phyloP scores from a whole-genome alignment of 768 basidiomycete genomes.

The Cystobasidium onofrii region DNA sequence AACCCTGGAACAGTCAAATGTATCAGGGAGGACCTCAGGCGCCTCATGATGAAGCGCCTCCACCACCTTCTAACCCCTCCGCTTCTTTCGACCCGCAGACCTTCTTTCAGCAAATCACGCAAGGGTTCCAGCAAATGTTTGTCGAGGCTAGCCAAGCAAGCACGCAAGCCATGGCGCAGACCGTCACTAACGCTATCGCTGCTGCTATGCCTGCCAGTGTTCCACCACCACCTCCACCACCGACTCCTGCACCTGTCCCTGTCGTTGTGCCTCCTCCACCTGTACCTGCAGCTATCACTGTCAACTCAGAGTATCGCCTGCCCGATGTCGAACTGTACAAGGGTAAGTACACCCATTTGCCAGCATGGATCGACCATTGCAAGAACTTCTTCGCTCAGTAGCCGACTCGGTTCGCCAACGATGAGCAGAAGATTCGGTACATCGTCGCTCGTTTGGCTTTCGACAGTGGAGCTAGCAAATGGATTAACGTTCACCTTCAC shows the following conservation, averaged over 20 bases:
- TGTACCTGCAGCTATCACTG: background rate
- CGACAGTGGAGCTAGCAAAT: background rate
- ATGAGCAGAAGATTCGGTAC: background rate
- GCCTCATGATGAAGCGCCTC: background rate
- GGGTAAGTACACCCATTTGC: background rate
- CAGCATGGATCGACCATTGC: background rate
- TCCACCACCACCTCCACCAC: too few species aligned
- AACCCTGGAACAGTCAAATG: too few species aligned
- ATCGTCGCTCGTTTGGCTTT: background rate
- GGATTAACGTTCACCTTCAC: background rate
- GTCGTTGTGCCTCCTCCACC: background rate
- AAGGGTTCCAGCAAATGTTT: background rate
- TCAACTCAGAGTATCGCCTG: background rate
- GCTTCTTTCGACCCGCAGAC: background rate
- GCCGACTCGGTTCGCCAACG: background rate
- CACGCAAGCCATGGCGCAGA: background rate
- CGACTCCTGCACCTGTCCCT: background rate
- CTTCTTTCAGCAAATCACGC: background rate
- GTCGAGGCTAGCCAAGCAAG: background rate
- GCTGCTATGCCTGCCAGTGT: too few species aligned
- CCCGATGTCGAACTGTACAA: background rate
- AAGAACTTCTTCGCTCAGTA: background rate
- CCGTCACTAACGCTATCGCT: background rate
- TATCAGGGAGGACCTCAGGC: background rate
- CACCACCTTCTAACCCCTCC: background rate